Conservation (phyloP, 441 rosid species). For the Syzygium syzygioides region DNA sequence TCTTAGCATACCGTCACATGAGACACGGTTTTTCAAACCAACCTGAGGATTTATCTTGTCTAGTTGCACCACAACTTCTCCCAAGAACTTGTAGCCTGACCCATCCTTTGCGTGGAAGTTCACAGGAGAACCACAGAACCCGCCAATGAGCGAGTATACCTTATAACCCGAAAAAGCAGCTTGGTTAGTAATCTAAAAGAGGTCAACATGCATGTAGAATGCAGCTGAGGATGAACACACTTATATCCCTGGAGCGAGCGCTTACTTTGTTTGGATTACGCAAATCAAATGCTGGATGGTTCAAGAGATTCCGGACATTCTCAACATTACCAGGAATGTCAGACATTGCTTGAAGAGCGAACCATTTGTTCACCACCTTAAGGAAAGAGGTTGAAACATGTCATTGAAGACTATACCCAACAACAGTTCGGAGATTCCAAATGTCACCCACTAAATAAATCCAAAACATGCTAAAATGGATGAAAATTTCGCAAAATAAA, state of each 20-base stretch:
- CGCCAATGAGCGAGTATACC: constrained; percentile 90
- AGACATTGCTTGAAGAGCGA: constrained; percentile 84
- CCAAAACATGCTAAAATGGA: not conserved
- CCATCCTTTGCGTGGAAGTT: constrained; percentile 97
- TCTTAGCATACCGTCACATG: not conserved
- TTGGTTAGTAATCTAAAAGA: not conserved
- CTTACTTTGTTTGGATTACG: constrained; percentile 92
- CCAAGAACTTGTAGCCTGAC: constrained; percentile 90
- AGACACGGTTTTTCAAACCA: not conserved
- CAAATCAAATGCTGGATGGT: constrained; percentile 87
- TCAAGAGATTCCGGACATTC: constrained; percentile 59
- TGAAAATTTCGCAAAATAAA: not conserved
- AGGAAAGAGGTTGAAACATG: not conserved
- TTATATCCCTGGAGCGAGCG: not conserved
- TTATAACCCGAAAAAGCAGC: constrained; percentile 7
- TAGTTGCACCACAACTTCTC: constrained; percentile 75
- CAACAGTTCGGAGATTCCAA: not conserved
- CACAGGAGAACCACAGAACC: constrained; percentile 79
- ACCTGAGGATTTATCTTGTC: constrained; percentile 98
- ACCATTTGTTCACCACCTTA: constrained; percentile 98
- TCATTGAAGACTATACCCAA: not conserved
- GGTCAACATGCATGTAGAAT: not conserved
- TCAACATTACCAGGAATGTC: constrained; percentile 83
- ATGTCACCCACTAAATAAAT: not conserved
- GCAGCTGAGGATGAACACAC: not conserved